Evolutionary conservation across 2,329 filamentous ascomycete species (phyloP), one percentile per base, ranked within the genome.

Genomic region (Hypoxylon sp.): DNA sequence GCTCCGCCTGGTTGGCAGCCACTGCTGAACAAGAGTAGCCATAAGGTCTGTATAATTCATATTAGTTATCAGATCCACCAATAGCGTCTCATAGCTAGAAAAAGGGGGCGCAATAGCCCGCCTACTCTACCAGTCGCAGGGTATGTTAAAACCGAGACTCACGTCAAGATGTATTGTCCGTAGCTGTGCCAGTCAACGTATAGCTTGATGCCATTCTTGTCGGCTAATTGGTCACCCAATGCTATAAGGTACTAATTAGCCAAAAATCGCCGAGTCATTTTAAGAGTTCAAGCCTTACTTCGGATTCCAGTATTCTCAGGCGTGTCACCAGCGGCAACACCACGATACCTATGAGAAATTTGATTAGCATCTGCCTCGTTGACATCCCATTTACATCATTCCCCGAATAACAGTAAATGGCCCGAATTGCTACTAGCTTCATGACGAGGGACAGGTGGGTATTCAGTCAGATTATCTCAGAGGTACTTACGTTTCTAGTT

Each of bases 251-350:
- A 10, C 0, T 8, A 4, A 22, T 75, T 5, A 72, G 70, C 22
- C 14, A 46, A 44, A 39, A 31, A 19, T 56, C 33, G 6, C 22
- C 26, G 48, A 24, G 24, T 50, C 35, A 42, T 10, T 5, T 19
- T 39, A n/a, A 11, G 42, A 31, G 13, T n/a, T 42, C 10, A 3
- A 19, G 19, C 13, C 73, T 67, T 71, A 76, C 75, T 58, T 63
- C 74, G 72, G 46, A 77, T 73, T 50, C 79, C 83, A 63, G 81
- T 81, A 72, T 82, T 86, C 75, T 87, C 84, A 10, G 83, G 81
- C 5, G 84, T 83, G 68, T 85, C 82, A 24, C 83, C 82, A 14
- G 81, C 76, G 24, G 75, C 73, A 26, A 57, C 57, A 56, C 83
- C 83, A 75, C 78, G 78, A 72, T 83, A 87, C 11, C 80, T 82